Conservation (phyloP, 331 rosid genomes). For the Quercus phellos region DNA sequence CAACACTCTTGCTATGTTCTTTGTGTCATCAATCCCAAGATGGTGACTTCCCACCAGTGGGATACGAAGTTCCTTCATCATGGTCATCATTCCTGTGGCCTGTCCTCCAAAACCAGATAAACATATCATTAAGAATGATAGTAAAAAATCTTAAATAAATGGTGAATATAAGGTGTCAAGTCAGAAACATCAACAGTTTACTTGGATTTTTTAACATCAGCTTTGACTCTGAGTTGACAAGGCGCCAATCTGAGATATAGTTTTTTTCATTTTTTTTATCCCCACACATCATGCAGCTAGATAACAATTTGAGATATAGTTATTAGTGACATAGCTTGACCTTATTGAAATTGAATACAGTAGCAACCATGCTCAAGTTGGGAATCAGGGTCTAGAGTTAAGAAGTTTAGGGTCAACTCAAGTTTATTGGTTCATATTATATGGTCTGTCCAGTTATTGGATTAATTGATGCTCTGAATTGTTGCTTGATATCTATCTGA, state of each 20-base stretch:
- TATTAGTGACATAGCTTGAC: background rate
- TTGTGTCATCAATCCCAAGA: conserved; percentile 90
- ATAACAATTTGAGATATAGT: background rate
- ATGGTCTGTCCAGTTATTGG: background rate
- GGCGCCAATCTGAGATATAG: background rate
- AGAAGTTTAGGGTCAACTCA: too few species aligned
- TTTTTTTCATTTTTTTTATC: background rate
- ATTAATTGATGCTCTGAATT: background rate
- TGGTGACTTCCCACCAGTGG: conserved; percentile 86
- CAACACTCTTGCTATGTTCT: conserved; percentile 76
- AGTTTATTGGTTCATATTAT: background rate
- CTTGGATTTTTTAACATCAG: background rate
- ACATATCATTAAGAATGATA: background rate
- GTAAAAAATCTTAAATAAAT: conserved; percentile 3
- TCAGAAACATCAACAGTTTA: background rate
- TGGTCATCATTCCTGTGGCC: conserved; percentile 90
- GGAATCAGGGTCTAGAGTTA: background rate
- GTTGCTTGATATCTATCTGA: background rate
- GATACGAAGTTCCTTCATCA: conserved; percentile 78
- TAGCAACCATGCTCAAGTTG: background rate
- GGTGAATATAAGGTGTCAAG: background rate
- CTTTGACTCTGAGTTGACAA: background rate
- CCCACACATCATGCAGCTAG: background rate
- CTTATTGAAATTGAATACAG: background rate
- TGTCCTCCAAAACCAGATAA: conserved; percentile 30